Evolutionary conservation across 2,329 filamentous ascomycete genomes (phyloP).

Genomic region (Emmonsiellopsis sp.): DNA sequence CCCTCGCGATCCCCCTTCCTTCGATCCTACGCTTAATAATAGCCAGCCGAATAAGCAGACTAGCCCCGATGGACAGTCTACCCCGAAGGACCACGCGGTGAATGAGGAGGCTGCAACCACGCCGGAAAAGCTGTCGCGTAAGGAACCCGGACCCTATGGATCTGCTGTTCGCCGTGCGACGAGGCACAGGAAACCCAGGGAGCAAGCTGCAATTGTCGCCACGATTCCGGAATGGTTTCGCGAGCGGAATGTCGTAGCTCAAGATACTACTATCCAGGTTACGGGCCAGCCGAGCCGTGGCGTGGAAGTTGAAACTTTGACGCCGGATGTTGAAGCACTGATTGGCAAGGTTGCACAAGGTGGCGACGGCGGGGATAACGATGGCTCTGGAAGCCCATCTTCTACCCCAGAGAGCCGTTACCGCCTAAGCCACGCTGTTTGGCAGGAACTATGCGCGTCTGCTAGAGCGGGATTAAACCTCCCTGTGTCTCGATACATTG

Average conservation of each 20-base stretch:
- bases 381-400: slow-evolving; percentile 10
- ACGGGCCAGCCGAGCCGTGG: slow-evolving; percentile 13
- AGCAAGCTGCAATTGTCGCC: slow-evolving; percentile 13
- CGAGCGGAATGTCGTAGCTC: slow-evolving; percentile 24
- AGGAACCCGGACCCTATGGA: slow-evolving; percentile 26
- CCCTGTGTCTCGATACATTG: slow-evolving; percentile 29
- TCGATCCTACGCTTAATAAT: slow-evolving; percentile 14
- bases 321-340: slow-evolving; percentile 11
- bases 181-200: slow-evolving; percentile 22
- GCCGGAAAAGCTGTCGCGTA: slow-evolving; percentile 13
- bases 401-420: slow-evolving; percentile 16
- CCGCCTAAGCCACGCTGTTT: slow-evolving; percentile 28
- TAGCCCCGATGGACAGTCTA: not conserved
- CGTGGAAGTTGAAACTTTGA: slow-evolving; percentile 19
- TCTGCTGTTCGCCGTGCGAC: slow-evolving; percentile 29
- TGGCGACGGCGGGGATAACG: slow-evolving; percentile 17
- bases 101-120: slow-evolving; percentile 4
- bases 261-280: slow-evolving; percentile 10
- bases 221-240: slow-evolving; percentile 30
- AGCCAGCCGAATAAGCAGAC: slow-evolving; percentile 10
- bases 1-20: slow-evolving; percentile 19
- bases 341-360: slow-evolving; percentile 14
- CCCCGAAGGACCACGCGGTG: not conserved
- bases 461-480: slow-evolving; percentile 42
- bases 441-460: slow-evolving; percentile 42